Percentiles rank a stretch among this genome's conserved stretches.
Evolutionary conservation across 177 flowering plant genomes (phyloP).

Genomic region (Vitis hybrid): DNA sequence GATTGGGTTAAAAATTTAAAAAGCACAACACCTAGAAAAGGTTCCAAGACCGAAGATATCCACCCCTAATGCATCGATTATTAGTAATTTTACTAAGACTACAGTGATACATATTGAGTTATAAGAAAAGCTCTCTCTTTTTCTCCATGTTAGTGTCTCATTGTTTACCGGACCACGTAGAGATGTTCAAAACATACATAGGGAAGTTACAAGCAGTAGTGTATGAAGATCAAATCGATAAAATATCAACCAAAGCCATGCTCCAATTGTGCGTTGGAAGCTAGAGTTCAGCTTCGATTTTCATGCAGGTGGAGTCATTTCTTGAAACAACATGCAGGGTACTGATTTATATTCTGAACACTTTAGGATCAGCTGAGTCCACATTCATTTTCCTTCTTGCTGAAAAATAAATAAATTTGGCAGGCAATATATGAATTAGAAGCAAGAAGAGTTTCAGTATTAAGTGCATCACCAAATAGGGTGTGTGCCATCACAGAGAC

Average conservation of each 20-base stretch:
- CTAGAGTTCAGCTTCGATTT: slow-evolving; percentile 23
- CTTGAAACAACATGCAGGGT: background rate
- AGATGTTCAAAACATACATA: slow-evolving; percentile 27
- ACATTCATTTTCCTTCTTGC: background rate
- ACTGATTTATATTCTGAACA: background rate
- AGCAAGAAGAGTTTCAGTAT: slow-evolving; percentile 41
- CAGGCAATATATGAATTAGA: slow-evolving; percentile 41
- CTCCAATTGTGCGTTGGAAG: slow-evolving; percentile 43
- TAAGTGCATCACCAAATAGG: slow-evolving; percentile 41
- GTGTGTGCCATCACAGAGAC: slow-evolving; percentile 58
- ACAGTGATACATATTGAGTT: too few species aligned
- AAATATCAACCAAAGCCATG: slow-evolving; percentile 35
- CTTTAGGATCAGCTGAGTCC: background rate
- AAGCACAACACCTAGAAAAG: too few species aligned
- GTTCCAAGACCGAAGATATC: too few species aligned
- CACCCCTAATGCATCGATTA: too few species aligned
- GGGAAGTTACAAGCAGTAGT: too few species aligned
- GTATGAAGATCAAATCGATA: background rate
- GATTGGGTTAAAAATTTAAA: too few species aligned
- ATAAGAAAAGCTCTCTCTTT: too few species aligned
- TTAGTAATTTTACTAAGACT: too few species aligned
- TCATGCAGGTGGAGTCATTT: slow-evolving; percentile 16
- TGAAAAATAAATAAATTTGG: background rate
- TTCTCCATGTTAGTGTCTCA: too few species aligned
- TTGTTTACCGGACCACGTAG: slow-evolving; percentile 39